Evolutionary conservation across 805 yeast species (phyloP).

Genomic region (Spathaspora hagerdaliae): DNA sequence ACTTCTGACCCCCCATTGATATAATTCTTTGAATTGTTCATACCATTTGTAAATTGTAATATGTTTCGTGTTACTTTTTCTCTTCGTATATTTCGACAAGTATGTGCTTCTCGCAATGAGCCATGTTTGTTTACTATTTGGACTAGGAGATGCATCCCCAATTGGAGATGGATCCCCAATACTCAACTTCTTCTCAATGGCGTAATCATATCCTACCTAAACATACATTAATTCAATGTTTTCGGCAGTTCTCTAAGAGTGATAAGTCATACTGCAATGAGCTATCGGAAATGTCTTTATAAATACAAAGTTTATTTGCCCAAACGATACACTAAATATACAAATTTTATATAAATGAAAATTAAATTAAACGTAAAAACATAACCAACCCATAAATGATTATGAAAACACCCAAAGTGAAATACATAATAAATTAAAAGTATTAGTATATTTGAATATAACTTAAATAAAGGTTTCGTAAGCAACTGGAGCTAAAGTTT

Average conservation of each 20-base stretch:
- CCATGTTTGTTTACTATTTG: no score
- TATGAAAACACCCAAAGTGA: not conserved
- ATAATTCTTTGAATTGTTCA: not conserved
- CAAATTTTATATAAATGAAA: not conserved
- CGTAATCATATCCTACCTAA: no score
- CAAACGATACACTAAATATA: conserved; percentile 1
- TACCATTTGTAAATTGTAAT: not conserved
- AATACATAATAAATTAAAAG: not conserved
- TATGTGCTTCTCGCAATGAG: no score
- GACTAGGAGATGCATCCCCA: no score
- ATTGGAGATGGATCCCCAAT: no score
- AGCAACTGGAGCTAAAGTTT: conserved; percentile 98
- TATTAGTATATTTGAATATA: not conserved
- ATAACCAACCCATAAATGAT: not conserved
- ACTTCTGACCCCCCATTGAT: conserved; percentile 36
- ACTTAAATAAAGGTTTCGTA: conserved; percentile 98
- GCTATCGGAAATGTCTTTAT: not conserved
- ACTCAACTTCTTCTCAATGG: no score
- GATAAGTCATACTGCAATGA: no score
- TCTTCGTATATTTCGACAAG: no score
- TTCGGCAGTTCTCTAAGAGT: no score
- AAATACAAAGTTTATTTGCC: not conserved
- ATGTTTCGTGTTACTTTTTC: no score
- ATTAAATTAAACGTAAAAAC: not conserved
- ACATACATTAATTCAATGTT: no score